These are phyloP conservation scores for Fusarium chlamydosporum DNA, from an alignment of 2,329 filamentous ascomycete species.

Conservation along the genomic window DNA sequence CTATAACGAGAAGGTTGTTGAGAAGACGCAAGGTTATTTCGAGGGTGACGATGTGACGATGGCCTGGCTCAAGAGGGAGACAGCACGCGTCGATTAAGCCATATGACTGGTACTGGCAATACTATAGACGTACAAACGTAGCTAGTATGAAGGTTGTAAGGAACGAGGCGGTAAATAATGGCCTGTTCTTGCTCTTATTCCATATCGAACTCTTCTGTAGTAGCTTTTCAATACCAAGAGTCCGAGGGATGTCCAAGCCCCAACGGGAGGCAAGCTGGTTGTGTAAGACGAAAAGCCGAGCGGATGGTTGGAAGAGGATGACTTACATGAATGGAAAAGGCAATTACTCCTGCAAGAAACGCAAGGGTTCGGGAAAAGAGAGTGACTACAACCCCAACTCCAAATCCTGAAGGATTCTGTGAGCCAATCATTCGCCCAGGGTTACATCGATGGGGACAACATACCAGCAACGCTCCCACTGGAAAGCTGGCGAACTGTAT, in stretches of 20 bases:
- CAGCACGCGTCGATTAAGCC: slow-evolving; percentile 68
- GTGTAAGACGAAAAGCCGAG: slow-evolving; percentile 27
- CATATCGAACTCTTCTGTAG: slow-evolving; percentile 59
- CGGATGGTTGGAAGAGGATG: background rate
- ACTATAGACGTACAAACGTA: slow-evolving; percentile 62
- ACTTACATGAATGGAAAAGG: slow-evolving; percentile 74
- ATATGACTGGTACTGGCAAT: slow-evolving; percentile 44
- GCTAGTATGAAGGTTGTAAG: slow-evolving; percentile 80
- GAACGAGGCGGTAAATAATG: slow-evolving; percentile 78
- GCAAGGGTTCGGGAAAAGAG: slow-evolving; percentile 80
- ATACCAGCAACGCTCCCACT: slow-evolving; percentile 67
- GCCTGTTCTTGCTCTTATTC: slow-evolving; percentile 68
- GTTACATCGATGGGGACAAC: slow-evolving; percentile 22
- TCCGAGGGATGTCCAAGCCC: slow-evolving; percentile 59
- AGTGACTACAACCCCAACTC: slow-evolving; percentile 74
- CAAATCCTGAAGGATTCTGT: slow-evolving; percentile 64
- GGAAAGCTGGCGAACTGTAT: slow-evolving; percentile 65
- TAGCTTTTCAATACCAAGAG: slow-evolving; percentile 57
- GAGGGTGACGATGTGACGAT: slow-evolving; percentile 77
- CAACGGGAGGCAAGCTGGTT: slow-evolving; percentile 60
- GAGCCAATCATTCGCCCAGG: background rate
- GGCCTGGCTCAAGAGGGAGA: slow-evolving; percentile 90
- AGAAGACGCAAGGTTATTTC: slow-evolving; percentile 85
- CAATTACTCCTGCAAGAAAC: slow-evolving; percentile 74
- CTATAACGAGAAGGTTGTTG: slow-evolving; percentile 84